These are phyloP conservation scores for Acanthamoeba triangularis DNA, from an alignment of 208 protist species.

Conservation along the genomic window DNA sequence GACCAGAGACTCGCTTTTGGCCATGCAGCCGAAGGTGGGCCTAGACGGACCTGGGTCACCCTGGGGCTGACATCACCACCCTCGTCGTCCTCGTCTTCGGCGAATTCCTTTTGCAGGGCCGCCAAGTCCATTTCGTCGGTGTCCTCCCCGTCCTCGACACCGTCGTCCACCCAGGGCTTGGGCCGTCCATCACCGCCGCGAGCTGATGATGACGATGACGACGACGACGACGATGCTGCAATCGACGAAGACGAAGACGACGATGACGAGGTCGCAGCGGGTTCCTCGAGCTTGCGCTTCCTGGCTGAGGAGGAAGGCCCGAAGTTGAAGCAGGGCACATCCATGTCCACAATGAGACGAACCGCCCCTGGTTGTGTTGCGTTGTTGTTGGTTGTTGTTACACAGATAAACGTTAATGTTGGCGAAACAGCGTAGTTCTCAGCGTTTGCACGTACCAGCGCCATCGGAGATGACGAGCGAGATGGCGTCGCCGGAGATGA, in stretches of 20 bases:
- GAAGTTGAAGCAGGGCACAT: not conserved
- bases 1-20: not conserved
- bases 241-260: not conserved
- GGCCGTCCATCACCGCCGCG: not conserved
- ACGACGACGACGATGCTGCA: not conserved
- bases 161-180: not conserved
- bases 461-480: not conserved
- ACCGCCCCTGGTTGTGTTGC: not conserved
- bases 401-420: too few relatives aligned
- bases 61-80: not conserved
- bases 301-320: not conserved
- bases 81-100: slow-evolving; percentile 8
- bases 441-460: not conserved
- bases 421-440: too few relatives aligned
- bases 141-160: slow-evolving; percentile 31
- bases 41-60: not conserved
- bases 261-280: not conserved
- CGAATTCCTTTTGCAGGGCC: not conserved
- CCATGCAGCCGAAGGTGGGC: too few relatives aligned
- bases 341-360: slow-evolving; percentile 3
- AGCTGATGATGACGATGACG: not conserved
- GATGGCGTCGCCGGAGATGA: not conserved
- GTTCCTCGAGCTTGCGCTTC: not conserved
- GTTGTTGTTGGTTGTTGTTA: not conserved
- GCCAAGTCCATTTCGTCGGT: slow-evolving; percentile 62